These are phyloP conservation scores for Agapanthus africanus DNA, from an alignment of 106 monocot genomes.

Conservation along the genomic window DNA sequence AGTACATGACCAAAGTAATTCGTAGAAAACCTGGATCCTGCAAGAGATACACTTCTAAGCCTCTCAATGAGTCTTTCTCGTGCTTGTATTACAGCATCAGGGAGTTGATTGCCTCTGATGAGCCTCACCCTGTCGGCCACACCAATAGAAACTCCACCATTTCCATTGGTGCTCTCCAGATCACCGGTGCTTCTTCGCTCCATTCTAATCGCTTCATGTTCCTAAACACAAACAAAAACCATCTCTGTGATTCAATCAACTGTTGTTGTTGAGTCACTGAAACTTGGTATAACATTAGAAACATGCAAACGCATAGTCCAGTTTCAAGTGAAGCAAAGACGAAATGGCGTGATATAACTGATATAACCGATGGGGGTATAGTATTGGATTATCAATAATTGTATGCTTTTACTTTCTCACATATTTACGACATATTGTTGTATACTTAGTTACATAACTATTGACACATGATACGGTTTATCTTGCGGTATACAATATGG, in stretches of 20 bases:
- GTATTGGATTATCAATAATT: no score
- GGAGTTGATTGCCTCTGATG: conserved; percentile 29
- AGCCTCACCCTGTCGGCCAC: conserved; percentile 6
- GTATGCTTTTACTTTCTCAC: no score
- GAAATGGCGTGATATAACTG: no score
- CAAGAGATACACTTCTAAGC: conserved; percentile 27
- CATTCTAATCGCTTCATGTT: conserved; percentile 12
- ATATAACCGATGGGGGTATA: no score
- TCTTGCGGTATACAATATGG: no score
- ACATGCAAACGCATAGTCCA: not conserved
- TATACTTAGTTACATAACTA: no score
- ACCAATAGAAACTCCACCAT: not conserved
- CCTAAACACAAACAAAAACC: conserved; percentile 18
- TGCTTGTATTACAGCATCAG: conserved; percentile 44
- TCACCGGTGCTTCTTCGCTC: conserved; percentile 6
- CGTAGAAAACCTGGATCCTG: conserved; percentile 6
- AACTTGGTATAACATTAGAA: not conserved
- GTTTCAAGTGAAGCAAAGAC: not conserved
- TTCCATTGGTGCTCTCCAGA: conserved; percentile 15
- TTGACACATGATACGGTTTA: no score
- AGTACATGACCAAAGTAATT: no score
- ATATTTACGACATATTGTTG: no score
- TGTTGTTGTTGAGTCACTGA: not conserved
- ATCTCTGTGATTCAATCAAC: not conserved
- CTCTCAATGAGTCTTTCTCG: conserved; percentile 53